These are phyloP conservation scores for Phyllosticta citribraziliensis DNA, from an alignment of 2,329 filamentous ascomycete species.

Conservation along the genomic window DNA sequence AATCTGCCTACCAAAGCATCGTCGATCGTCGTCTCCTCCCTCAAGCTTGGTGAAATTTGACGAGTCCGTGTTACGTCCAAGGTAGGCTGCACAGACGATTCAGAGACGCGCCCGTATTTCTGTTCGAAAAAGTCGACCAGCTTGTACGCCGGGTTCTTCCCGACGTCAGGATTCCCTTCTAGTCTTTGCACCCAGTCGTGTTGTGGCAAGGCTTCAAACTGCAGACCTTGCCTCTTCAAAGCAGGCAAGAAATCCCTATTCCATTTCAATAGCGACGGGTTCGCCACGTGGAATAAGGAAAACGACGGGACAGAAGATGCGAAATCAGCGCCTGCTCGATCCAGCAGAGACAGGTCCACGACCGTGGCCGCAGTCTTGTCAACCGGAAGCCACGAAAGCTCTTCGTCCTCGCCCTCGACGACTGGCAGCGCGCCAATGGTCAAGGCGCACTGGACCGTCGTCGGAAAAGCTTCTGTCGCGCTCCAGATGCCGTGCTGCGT, in stretches of 20 bases:
- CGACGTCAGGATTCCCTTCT: slow-evolving; percentile 33
- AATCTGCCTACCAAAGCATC: slow-evolving; percentile 1
- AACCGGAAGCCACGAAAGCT: slow-evolving; percentile 4
- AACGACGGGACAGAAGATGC: neutral
- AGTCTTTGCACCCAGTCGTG: slow-evolving; percentile 18
- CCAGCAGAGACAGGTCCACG: slow-evolving; percentile 2
- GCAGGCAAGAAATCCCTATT: slow-evolving; percentile 44
- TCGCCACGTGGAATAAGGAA: slow-evolving; percentile 43
- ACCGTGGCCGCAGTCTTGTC: slow-evolving; percentile 1
- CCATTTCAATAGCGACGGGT: slow-evolving; percentile 41
- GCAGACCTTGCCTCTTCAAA: slow-evolving; percentile 33
- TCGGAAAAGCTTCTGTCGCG: slow-evolving; percentile 38
- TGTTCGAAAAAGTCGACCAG: slow-evolving; percentile 43
- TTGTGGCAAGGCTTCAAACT: slow-evolving; percentile 5
- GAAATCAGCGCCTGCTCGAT: neutral
- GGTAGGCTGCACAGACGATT: neutral
- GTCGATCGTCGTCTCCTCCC: neutral
- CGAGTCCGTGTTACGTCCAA: neutral
- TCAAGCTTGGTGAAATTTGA: neutral
- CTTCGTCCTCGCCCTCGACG: neutral
- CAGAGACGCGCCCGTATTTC: slow-evolving; percentile 36
- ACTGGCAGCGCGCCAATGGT: slow-evolving; percentile 37
- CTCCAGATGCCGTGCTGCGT: slow-evolving; percentile 40
- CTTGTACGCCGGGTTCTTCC: slow-evolving; percentile 42
- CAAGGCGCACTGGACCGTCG: slow-evolving; percentile 38